phyloP scores from a whole-genome alignment of 2,329 filamentous ascomycete species.

The Xylariomycetidae sp. region DNA sequence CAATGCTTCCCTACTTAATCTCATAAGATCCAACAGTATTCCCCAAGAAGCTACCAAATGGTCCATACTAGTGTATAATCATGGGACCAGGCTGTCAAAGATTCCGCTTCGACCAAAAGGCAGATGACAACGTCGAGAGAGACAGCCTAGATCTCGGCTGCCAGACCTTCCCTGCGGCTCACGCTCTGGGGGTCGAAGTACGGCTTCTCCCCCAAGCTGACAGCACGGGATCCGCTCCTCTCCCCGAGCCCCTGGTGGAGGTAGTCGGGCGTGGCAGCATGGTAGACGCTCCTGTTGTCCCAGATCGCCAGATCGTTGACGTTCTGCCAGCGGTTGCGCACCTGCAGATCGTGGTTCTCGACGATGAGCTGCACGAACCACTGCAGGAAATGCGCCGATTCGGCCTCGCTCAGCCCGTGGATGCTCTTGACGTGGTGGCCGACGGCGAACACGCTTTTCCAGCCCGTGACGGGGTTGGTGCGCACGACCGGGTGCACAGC shows the following conservation, averaged over 20 bases:
- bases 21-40: too few relatives aligned
- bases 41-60: too few relatives aligned
- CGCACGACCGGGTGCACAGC: slow-evolving; percentile 53
- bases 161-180: slow-evolving; percentile 37
- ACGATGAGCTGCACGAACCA: slow-evolving; percentile 23
- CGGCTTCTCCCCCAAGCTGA: slow-evolving; percentile 46
- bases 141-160: too few relatives aligned
- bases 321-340: slow-evolving; percentile 29
- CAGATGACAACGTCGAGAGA: too few relatives aligned
- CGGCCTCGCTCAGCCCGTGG: slow-evolving; percentile 19
- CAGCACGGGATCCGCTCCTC: slow-evolving; percentile 22
- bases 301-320: slow-evolving; percentile 43
- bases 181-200: slow-evolving; percentile 44
- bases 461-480: slow-evolving; percentile 60
- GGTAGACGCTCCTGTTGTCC: slow-evolving; percentile 52
- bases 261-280: slow-evolving; percentile 51
- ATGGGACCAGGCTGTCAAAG: too few relatives aligned
- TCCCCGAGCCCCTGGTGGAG: slow-evolving; percentile 44
- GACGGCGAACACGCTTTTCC: slow-evolving; percentile 44
- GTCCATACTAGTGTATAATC: too few relatives aligned
- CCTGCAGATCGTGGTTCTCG: slow-evolving; percentile 26
- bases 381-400: slow-evolving; percentile 16
- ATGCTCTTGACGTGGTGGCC: slow-evolving; percentile 22
- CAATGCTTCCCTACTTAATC: too few relatives aligned
- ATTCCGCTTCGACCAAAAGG: too few relatives aligned